Percentiles rank a stretch among this genome's conserved stretches.
Evolutionary conservation across 352 stramenopile genomes (phyloP).

Genomic region (Phytophthora capsici): DNA sequence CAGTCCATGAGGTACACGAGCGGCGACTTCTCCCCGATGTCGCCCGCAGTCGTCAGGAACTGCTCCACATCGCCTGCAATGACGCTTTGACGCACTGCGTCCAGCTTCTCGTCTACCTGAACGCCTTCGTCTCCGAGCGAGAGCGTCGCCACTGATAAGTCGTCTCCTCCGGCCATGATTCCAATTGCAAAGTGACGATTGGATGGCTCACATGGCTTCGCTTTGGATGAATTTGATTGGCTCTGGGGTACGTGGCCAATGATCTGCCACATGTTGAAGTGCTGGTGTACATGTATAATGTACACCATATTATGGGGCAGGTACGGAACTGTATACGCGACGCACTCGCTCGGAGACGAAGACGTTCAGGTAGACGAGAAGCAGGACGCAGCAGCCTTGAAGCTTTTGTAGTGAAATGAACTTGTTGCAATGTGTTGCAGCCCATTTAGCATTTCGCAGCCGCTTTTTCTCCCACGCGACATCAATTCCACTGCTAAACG

Average conservation of each 20-base stretch:
- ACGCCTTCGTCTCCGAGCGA: conserved; percentile 43
- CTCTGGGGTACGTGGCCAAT: conserved; percentile 10
- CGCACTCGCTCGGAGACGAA: too few species aligned
- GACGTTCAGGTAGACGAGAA: too few species aligned
- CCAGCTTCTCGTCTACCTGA: conserved; percentile 46
- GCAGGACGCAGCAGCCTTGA: too few species aligned
- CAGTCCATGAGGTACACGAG: conserved; percentile 85
- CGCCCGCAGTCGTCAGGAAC: conserved; percentile 45
- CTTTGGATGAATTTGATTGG: conserved; percentile 23
- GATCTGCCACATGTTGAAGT: conserved; percentile 4
- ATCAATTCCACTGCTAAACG: too few species aligned
- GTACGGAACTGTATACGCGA: too few species aligned
- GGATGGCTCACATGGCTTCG: conserved; percentile 30
- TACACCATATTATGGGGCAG: too few species aligned
- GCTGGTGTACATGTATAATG: too few species aligned
- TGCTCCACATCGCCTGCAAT: conserved; percentile 53
- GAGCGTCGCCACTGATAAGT: conserved; percentile 54
- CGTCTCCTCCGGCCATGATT: conserved; percentile 43
- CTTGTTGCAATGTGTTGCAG: too few species aligned
- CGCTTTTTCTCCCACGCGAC: too few species aligned
- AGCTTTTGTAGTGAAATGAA: too few species aligned
- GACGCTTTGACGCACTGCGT: conserved; percentile 69
- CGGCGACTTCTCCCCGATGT: conserved; percentile 43
- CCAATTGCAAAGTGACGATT: conserved; percentile 20
- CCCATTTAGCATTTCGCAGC: too few species aligned